Base-by-base conservation (phyloP, 2,329 filamentous ascomycete genomes). In the Didymella lethalis region DNA sequence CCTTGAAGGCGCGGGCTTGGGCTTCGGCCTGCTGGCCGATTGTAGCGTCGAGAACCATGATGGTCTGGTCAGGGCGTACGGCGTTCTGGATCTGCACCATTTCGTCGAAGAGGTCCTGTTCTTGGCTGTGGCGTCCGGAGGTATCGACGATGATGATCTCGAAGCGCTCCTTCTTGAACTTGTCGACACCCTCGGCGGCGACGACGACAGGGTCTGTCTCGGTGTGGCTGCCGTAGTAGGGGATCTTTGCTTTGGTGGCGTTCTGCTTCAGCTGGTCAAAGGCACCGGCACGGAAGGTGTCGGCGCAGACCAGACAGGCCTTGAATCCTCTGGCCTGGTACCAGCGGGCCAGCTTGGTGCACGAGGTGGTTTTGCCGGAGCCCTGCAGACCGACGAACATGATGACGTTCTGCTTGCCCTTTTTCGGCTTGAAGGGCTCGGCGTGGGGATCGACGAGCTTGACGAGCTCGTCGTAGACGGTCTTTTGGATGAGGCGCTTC, bases 221-320 rank as follows among this genome's bases (percentile, higher is more conserved):
- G 2, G 94, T 99, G 64, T 99, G 83, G 57, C 92, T 96, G 71
- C 95, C 95, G 77, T 96, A 99, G 84, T 99, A 99, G 10, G 95
- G 95, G 51, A 99, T 98, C 82, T 98, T 98, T 49, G 95, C 95
- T 79, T 98, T 99, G 32, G 93, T 98, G 1, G 95, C 95, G 77
- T 99, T 99, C 81, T 99, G 95, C 82, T 98, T 98, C 77, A 99
- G 79, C 81, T 99, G 95, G 75, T 99, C 95, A 69, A 99, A 99
- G 41, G 95, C 95, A 83, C 95, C 95, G 32, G 95, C 95, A 81
- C 95, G 91, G 84, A 99, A 99, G 26, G 95, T 99, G 80, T 99
- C 95, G 48, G 95, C 95, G 81, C 95, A 99, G 32, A 99, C 95
- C 55, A 99, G 82, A 67, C 94, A 97, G 7, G 93, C 87, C 78